Base-by-base conservation (phyloP, 176 grass and related monocot genomes). In the Ensete glaucum region DNA sequence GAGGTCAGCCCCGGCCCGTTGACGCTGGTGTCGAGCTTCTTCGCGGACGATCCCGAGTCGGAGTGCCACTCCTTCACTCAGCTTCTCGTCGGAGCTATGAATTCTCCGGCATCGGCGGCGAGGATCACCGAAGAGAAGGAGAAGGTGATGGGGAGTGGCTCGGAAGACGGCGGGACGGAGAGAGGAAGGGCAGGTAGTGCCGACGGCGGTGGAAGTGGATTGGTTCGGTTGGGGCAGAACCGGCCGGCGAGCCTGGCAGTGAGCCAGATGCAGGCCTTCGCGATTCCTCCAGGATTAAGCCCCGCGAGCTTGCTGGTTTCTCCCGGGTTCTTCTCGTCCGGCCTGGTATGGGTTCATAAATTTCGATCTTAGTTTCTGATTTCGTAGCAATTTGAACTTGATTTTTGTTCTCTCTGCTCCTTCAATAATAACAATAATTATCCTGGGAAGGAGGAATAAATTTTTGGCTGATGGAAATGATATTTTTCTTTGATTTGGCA, bases 1-100 rank as follows among this genome's bases (percentile, higher is more conserved):
- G 69, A 63, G 69, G 88, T 68, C 22, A 98, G 95, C 82, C 95
- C 95, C 14, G 90, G 95, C 49, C 95, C 90, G 67, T 83, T 98
- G 72, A 91, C 95, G 29, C 82, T 98, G 74, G 90, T 91, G 71
- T 98, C 95, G 56, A 86, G 88, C 72, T 79, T 98, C 75, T 98
- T 98, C 73, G 52, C 88, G 0, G 82, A 81, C 21, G 86, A 76
- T 11, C 48, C 74, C 58, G 74, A 76, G 16, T 50, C 59, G 9
- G 74, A 76, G 16, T 51, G 56, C 74, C 29, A 43, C 56, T 76
- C 74, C 57, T 77, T 77, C 60, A 77, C 75, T 24, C 77, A 79
- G 77, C 77, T 79, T 9, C 53, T 79, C 19, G 65, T 59, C 24
- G 65, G 77, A 29, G 65, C 64, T 9, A 79, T 79, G 64, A 79